Conservation (phyloP, 2,329 filamentous ascomycete genomes). For the Pseudogymnoascus sp. region DNA sequence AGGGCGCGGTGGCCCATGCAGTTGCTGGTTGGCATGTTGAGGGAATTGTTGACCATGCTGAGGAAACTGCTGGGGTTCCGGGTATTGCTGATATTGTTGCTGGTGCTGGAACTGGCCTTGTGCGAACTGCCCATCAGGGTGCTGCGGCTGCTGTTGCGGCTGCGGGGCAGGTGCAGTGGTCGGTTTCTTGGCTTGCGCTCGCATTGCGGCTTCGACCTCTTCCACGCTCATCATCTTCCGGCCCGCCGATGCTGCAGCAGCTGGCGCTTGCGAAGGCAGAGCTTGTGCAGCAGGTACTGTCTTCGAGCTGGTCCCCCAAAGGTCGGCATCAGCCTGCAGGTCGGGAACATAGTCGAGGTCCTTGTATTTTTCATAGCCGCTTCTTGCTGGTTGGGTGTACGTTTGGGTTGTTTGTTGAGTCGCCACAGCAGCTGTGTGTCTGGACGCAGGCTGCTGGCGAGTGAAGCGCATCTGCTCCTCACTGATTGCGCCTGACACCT, state of each 20-base stretch:
- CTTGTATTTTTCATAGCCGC: conserved; percentile 87
- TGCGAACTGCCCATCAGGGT: conserved; percentile 20
- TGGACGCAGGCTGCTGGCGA: conserved; percentile 59
- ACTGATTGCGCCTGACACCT: conserved; percentile 76
- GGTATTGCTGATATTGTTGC: conserved; percentile 16
- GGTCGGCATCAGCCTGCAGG: conserved; percentile 82
- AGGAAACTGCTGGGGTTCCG: conserved; percentile 22
- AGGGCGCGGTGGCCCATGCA: conserved; percentile 23
- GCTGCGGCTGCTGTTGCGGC: conserved; percentile 20
- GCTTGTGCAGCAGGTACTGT: conserved; percentile 32
- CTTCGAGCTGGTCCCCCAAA: conserved; percentile 72
- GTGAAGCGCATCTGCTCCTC: conserved; percentile 84
- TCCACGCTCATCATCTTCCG: conserved; percentile 92
- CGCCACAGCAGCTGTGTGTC: conserved; percentile 30
- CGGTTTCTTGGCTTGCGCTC: conserved; percentile 55
- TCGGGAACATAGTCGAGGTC: conserved; percentile 74
- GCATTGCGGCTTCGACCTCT: conserved; percentile 92
- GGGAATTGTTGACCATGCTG: conserved; percentile 26
- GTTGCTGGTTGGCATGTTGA: conserved; percentile 22
- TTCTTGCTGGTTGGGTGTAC: conserved; percentile 57
- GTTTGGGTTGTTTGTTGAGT: conserved; percentile 32
- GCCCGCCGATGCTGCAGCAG: conserved; percentile 31
- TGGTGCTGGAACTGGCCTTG: conserved; percentile 25
- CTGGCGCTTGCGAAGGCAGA: conserved; percentile 23
- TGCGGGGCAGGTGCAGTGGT: conserved; percentile 26